phyloP scores from a whole-genome alignment of 148 eudicot genomes.

The Beta vulgaris region DNA sequence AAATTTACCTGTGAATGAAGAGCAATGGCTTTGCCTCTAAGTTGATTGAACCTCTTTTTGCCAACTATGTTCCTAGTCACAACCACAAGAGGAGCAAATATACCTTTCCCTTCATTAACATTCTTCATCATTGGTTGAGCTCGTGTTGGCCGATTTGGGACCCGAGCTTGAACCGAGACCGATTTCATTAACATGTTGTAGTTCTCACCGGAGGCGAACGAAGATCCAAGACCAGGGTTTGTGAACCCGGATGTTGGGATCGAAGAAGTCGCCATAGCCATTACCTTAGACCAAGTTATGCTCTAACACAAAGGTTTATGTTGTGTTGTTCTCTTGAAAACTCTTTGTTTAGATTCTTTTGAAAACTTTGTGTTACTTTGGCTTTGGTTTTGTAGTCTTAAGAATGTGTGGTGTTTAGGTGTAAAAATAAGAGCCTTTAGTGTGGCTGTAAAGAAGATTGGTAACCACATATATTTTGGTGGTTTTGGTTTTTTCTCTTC shows the following conservation, averaged over 20 bases:
- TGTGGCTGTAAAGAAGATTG: constrained; percentile 9
- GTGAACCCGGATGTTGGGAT: constrained; percentile 38
- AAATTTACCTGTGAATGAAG: constrained; percentile 82
- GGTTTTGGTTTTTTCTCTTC: constrained; percentile 3
- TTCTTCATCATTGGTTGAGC: constrained; percentile 75
- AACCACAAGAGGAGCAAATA: constrained; percentile 84
- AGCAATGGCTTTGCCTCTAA: constrained; percentile 95
- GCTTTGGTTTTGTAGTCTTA: constrained; percentile 20
- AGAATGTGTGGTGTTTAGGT: constrained; percentile 15
- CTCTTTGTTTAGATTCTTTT: background rate
- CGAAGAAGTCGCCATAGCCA: constrained; percentile 45
- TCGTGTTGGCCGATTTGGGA: constrained; percentile 42
- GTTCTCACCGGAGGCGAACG: constrained; percentile 65
- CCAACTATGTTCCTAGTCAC: constrained; percentile 70
- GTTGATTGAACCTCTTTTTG: constrained; percentile 85
- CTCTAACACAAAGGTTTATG: background rate
- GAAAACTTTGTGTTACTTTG: background rate
- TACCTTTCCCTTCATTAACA: constrained; percentile 87
- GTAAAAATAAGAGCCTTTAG: constrained; percentile 32
- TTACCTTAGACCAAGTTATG: constrained; percentile 3
- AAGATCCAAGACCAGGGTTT: constrained; percentile 32
- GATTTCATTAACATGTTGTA: constrained; percentile 40
- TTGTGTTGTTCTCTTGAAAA: background rate
- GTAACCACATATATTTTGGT: constrained; percentile 20
- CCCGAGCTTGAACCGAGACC: constrained; percentile 33